phyloP scores from a whole-genome alignment of 139 green algal genomes.

The Auxenochlorella protothecoides region DNA sequence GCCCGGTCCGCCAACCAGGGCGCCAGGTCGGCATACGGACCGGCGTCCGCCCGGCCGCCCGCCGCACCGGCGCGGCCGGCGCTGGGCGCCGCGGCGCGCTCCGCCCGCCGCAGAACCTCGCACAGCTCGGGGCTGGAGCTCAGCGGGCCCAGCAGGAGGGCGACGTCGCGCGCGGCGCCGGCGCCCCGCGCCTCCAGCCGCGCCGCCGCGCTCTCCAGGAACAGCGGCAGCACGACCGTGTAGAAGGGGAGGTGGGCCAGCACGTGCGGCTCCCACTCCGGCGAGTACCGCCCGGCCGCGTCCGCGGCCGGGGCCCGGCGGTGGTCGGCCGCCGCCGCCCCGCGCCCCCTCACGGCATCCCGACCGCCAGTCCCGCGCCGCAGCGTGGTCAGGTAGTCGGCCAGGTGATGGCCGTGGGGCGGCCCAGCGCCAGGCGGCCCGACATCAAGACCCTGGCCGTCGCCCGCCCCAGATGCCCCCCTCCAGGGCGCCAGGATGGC shows the following conservation, averaged over 20 bases:
- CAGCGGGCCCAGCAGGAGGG: constrained; percentile 28
- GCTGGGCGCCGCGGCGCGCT: constrained; percentile 23
- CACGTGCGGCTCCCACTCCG: constrained; percentile 60
- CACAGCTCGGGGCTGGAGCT: constrained; percentile 24
- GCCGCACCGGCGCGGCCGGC: constrained; percentile 9
- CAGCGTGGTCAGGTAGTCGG: constrained; percentile 11
- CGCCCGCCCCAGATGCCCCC: too few relatives aligned
- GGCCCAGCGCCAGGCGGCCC: too few relatives aligned
- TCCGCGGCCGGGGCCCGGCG: too few relatives aligned
- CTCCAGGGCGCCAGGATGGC: too few relatives aligned
- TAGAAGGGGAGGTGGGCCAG: constrained; percentile 73
- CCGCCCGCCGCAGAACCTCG: constrained; percentile 33
- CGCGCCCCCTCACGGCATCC: constrained; percentile 13
- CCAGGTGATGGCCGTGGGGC: neutral
- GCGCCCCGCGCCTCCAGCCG: constrained; percentile 21
- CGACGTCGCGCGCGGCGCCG: constrained; percentile 21
- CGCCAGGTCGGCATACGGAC: constrained; percentile 46
- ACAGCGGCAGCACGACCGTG: constrained; percentile 56
- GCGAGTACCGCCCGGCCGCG: constrained; percentile 14
- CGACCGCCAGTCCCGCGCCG: constrained; percentile 26
- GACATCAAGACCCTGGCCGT: too few relatives aligned
- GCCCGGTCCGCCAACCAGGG: constrained; percentile 56
- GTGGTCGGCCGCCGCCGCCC: neutral
- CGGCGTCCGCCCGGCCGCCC: constrained; percentile 18
- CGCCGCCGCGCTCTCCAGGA: constrained; percentile 34